Evolutionary conservation across 1,284 basidiomycete genomes (phyloP).

Genomic region (Apiotrichum brassicae): DNA sequence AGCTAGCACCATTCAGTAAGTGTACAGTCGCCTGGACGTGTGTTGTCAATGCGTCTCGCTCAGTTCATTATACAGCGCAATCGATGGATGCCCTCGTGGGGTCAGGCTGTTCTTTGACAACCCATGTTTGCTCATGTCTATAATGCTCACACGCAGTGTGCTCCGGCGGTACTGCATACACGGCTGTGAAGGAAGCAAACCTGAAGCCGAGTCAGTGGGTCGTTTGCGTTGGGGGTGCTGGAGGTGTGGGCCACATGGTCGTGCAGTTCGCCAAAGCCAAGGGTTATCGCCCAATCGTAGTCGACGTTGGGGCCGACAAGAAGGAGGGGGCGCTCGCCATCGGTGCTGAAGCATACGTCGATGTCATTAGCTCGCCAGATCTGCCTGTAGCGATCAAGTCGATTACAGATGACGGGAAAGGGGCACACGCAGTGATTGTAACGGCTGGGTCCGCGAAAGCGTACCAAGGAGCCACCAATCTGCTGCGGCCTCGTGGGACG

Average conservation of each 20-base stretch:
- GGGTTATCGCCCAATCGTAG: constrained; percentile 11
- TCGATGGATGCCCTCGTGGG: no score
- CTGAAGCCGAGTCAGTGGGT: constrained; percentile 7
- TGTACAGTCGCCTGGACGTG: no score
- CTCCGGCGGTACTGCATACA: constrained; percentile 16
- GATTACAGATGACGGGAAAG: constrained; percentile 9
- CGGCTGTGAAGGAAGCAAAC: constrained; percentile 13
- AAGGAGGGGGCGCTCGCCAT: background rate
- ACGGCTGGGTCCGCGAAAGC: constrained; percentile 16
- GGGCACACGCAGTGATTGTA: constrained; percentile 15
- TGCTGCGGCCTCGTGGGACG: constrained; percentile 9
- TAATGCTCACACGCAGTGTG: no score
- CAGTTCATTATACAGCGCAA: no score
- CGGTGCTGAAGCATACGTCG: constrained; percentile 11
- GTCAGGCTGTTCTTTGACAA: no score
- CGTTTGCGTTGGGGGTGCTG: constrained; percentile 9
- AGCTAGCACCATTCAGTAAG: constrained; percentile 18
- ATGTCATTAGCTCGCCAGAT: constrained; percentile 6
- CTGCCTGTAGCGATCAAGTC: constrained; percentile 7
- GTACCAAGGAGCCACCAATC: constrained; percentile 7
- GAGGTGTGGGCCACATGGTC: constrained; percentile 21
- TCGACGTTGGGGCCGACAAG: constrained; percentile 17
- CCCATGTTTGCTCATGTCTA: no score
- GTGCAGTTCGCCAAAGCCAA: constrained; percentile 14
- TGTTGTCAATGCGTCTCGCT: no score